These are phyloP conservation scores for Vitis rotundifolia DNA, from an alignment of 164 flowering plant species.

Conservation along the genomic window DNA sequence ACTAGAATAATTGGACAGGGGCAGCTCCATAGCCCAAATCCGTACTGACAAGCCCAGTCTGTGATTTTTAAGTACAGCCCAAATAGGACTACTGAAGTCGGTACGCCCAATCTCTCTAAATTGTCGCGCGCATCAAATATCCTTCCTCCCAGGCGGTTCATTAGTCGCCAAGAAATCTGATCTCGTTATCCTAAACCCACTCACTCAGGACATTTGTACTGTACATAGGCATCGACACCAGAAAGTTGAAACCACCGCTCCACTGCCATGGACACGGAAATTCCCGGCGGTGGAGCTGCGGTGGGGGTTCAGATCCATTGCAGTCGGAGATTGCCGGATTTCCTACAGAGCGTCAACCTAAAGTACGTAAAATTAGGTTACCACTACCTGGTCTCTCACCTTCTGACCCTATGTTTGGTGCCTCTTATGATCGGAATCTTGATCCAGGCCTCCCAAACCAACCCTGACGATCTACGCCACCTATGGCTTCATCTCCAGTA, in stretches of 20 bases:
- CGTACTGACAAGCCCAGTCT: too few relatives aligned
- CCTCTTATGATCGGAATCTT: conserved; percentile 22
- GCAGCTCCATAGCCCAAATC: too few relatives aligned
- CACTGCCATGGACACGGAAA: conserved; percentile 23
- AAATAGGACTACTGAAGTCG: too few relatives aligned
- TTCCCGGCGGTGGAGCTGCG: conserved; percentile 2
- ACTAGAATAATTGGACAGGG: too few relatives aligned
- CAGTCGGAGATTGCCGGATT: conserved; percentile 31
- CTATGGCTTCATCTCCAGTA: conserved; percentile 40
- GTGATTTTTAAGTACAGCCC: too few relatives aligned
- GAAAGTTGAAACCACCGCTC: not conserved
- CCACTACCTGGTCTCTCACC: conserved; percentile 31
- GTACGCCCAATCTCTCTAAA: too few relatives aligned
- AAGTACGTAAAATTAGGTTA: conserved; percentile 44
- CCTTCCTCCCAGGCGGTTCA: too few relatives aligned
- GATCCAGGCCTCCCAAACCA: conserved; percentile 25
- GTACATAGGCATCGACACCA: too few relatives aligned
- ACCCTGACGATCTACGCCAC: conserved; percentile 25
- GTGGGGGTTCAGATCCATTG: conserved; percentile 32
- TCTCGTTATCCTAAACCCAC: too few relatives aligned
- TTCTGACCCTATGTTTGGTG: conserved; percentile 25
- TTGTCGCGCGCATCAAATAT: too few relatives aligned
- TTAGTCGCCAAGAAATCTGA: too few relatives aligned
- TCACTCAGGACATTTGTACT: too few relatives aligned
- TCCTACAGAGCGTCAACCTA: conserved; percentile 42